Evolutionary conservation across 805 yeast genomes (phyloP), one percentile per base, ranked within the genome.

Genomic region (Metschnikowia colocasiae): DNA sequence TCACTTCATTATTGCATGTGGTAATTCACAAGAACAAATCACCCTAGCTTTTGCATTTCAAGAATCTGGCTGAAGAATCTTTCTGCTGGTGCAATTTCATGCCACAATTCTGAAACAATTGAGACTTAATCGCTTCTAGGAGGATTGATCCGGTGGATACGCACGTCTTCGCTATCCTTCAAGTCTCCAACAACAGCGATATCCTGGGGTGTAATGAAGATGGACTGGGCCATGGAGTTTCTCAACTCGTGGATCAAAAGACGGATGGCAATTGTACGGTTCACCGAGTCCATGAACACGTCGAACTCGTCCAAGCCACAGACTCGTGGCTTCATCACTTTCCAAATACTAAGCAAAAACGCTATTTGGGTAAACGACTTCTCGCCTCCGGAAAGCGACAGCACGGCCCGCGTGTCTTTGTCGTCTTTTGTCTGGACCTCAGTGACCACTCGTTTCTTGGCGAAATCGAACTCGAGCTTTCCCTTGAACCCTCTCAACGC

Each of bases 251-350:
- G 77, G 40, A 90, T 70, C 61, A 94, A 82, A 52, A 91, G 67
- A 40, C 79, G 75, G 61, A 94, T 81, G 50, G 96, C 89, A 44
- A 86, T 79, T 38, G 83, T 76, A 54, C 99, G 77, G 61, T 91
- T 90, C 15, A 89, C 87, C 41, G 89, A 88, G 64, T 94, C 99
- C 99, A 94, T 94, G 59, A 83, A 94, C 18, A 94, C 99, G 67
- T 94, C 99, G 63, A 87, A 94, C 65, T 94, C 99, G 66, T 94
- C 99, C 50, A 94, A 69, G 0, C 97, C 97, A 50, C 95, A 79
- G 16, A 94, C 78, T 47, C 87, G 80, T 0, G 95, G 84, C 51
- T 85, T 81, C 96, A 94, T 91, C 23, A 88, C 84, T 53, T 82
- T 81, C 99, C 99, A 94, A 25, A 95, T 85, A 0, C 97, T 85